Percentiles rank a stretch among this genome's conserved stretches.
Conservation (phyloP, 768 basidiomycete species). For the Mrakia blollopis region DNA sequence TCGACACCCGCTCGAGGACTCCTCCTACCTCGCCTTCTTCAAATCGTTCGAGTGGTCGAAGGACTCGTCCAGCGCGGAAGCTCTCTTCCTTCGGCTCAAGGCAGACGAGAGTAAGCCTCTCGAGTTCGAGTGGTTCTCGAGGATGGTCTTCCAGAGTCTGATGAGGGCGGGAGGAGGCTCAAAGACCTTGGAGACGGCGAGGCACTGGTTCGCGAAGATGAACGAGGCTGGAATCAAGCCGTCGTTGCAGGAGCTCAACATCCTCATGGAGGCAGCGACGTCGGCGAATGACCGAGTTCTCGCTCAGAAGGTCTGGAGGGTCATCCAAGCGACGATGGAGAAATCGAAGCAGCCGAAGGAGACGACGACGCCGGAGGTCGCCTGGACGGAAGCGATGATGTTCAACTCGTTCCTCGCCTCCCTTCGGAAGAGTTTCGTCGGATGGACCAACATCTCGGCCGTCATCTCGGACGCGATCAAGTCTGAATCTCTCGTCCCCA, state of each 20-base stretch:
- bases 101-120: not conserved
- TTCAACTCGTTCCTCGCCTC: not conserved
- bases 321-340: not conserved
- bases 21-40: not conserved
- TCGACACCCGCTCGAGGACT: not conserved
- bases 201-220: constrained; percentile 3
- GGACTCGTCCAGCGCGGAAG: not conserved
- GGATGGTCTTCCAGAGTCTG: not conserved
- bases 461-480: not conserved
- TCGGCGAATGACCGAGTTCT: not conserved
- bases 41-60: constrained; percentile 5
- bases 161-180: not conserved
- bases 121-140: not conserved
- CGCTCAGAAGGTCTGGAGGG: constrained; percentile 4
- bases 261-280: constrained; percentile 12
- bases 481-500: not conserved
- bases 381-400: not conserved
- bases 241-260: not conserved
- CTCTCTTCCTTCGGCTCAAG: not conserved
- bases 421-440: not conserved
- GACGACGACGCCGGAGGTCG: not conserved
- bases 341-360: not conserved
- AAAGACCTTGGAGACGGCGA: not conserved
- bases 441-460: not conserved
- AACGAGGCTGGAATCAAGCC: not conserved